phyloP scores from a whole-genome alignment of 1,284 basidiomycete genomes.

The Sutorius eximius region DNA sequence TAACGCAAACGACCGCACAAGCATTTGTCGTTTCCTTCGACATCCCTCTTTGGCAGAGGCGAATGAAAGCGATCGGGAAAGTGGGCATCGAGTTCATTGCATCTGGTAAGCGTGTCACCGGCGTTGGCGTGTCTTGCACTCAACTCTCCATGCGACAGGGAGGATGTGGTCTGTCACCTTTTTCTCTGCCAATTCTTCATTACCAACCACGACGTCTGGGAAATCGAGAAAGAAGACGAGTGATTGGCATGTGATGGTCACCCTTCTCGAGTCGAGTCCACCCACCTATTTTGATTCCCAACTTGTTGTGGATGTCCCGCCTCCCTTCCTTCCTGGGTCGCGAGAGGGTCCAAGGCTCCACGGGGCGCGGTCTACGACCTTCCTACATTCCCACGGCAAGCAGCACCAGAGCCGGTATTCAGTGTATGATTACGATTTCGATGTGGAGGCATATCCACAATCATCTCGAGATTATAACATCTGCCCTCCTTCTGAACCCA shows the following conservation, averaged over 20 bases:
- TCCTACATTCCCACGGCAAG: neutral
- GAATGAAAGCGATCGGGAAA: constrained; percentile 59
- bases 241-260: constrained; percentile 56
- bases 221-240: constrained; percentile 28
- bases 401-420: neutral
- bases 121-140: neutral
- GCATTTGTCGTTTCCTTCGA: constrained; percentile 56
- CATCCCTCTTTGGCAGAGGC: constrained; percentile 62
- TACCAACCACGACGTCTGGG: neutral
- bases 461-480: neutral
- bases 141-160: constrained; percentile 33
- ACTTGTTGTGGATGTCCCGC: constrained; percentile 11
- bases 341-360: neutral
- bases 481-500: neutral
- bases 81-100: constrained; percentile 66
- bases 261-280: constrained; percentile 26
- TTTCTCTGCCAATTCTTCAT: constrained; percentile 19
- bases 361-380: constrained; percentile 5
- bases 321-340: neutral
- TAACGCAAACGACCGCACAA: constrained; percentile 47
- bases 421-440: neutral
- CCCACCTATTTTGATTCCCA: constrained; percentile 24
- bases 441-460: neutral
- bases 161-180: constrained; percentile 33
- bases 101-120: constrained; percentile 34